Evolutionary conservation across 169 alveolate genomes (phyloP).

Genomic region (Plasmodium vinckei): DNA sequence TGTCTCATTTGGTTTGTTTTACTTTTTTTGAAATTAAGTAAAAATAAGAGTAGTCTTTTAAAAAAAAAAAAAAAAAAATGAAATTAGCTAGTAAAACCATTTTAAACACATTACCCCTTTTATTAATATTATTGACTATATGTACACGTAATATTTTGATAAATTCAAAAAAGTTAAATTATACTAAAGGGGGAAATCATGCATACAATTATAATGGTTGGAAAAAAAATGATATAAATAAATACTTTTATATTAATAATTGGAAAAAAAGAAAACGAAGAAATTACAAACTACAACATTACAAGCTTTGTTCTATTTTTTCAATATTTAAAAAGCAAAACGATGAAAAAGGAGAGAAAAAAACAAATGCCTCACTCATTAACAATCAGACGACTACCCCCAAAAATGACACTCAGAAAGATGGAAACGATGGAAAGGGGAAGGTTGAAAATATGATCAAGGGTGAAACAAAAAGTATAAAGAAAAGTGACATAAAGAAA

Average conservation of each 20-base stretch:
- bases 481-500: neutral
- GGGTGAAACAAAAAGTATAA: neutral
- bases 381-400: neutral
- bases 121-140: neutral
- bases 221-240: neutral
- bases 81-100: too few relatives aligned
- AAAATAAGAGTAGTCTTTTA: too few relatives aligned
- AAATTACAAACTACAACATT: neutral
- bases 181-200: neutral
- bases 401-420: neutral
- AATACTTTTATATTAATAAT: conserved; percentile 10
- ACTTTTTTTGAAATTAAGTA: too few relatives aligned
- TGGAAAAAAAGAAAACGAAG: neutral
- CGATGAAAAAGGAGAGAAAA: conserved; percentile 7
- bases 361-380: neutral
- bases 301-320: conserved; percentile 2
- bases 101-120: too few relatives aligned
- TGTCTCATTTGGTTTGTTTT: too few relatives aligned
- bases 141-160: conserved; percentile 3
- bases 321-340: neutral
- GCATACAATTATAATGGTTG: neutral
- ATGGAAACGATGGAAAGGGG: neutral
- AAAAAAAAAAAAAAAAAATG: too few relatives aligned
- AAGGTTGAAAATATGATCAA: neutral
- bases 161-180: conserved; percentile 15